Conservation (phyloP, 192 early-diverging fungal species). For the Glomus cerebriforme region DNA sequence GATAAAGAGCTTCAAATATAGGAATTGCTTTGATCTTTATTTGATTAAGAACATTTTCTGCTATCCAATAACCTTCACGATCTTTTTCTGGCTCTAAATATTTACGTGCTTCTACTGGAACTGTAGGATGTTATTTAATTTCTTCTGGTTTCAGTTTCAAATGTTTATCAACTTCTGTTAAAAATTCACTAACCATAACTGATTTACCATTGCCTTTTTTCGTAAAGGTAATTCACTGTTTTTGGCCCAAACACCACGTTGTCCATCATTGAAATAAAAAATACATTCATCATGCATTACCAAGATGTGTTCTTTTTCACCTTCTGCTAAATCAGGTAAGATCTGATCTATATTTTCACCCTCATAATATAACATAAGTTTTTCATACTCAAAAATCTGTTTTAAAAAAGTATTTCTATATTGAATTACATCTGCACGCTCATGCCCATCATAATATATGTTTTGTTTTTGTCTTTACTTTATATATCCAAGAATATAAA, state of each 20-base stretch:
- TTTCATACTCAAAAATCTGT: not conserved
- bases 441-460: not conserved
- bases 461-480: not conserved
- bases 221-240: too few species aligned
- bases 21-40: too few species aligned
- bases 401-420: not conserved
- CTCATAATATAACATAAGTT: not conserved
- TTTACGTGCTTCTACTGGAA: too few species aligned
- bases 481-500: not conserved
- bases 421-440: not conserved
- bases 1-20: too few species aligned
- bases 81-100: too few species aligned
- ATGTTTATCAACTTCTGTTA: not conserved
- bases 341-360: not conserved
- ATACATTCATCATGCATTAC: not conserved
- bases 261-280: conserved; percentile 1
- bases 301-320: not conserved
- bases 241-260: too few species aligned
- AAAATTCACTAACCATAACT: not conserved
- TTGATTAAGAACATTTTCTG: too few species aligned
- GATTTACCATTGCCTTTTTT: not conserved
- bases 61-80: too few species aligned
- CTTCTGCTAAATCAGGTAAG: not conserved
- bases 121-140: too few species aligned
- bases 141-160: too few species aligned